phyloP scores from a whole-genome alignment of 306 rosid species.

The Astragalus membranaceus region DNA sequence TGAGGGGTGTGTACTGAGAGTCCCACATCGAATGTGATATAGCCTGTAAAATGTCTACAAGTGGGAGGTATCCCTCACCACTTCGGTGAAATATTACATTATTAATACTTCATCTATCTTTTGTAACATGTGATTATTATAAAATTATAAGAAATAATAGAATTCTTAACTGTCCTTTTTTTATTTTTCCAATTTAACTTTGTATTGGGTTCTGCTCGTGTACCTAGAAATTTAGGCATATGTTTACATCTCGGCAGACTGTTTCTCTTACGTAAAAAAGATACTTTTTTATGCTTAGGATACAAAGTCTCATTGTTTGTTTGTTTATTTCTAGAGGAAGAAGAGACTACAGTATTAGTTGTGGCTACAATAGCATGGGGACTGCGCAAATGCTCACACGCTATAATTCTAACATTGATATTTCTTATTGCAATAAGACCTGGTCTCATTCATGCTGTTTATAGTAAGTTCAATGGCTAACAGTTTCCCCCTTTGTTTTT shows the following conservation, averaged over 20 bases:
- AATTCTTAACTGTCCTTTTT: neutral
- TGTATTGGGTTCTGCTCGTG: neutral
- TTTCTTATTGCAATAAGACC: constrained; percentile 82
- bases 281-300: neutral
- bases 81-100: neutral
- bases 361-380: constrained; percentile 91
- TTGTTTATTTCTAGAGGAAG: constrained; percentile 45
- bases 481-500: constrained; percentile 5
- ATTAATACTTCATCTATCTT: neutral
- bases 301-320: constrained; percentile 13
- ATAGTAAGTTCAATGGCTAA: constrained; percentile 47
- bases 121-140: neutral
- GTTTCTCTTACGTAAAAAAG: neutral
- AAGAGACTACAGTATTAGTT: constrained; percentile 62
- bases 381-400: constrained; percentile 75
- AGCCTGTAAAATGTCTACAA: no score
- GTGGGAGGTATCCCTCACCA: no score
- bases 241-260: neutral
- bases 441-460: constrained; percentile 80
- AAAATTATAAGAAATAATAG: neutral
- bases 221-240: neutral
- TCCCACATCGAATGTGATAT: no score
- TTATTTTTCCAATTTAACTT: neutral
- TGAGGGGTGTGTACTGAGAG: no score
- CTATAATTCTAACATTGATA: constrained; percentile 59